phyloP scores from a whole-genome alignment of 2,329 filamentous ascomycete genomes.

The Sporothrix humicola region DNA sequence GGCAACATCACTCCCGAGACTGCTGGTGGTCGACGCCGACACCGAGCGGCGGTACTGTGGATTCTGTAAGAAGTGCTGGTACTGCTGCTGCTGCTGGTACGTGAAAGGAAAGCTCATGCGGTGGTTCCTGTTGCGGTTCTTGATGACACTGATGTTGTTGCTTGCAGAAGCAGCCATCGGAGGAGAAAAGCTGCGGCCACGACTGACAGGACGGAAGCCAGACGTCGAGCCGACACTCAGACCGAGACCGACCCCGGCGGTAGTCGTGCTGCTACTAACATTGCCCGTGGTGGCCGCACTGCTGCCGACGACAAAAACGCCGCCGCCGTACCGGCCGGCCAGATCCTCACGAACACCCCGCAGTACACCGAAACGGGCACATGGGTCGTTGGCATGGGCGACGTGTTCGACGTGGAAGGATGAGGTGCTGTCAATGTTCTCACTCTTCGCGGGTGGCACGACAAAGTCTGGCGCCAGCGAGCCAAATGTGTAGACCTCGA shows the following conservation, averaged over 20 bases:
- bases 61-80: neutral
- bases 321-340: conserved; percentile 49
- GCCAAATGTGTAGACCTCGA: conserved; percentile 55
- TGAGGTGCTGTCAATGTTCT: conserved; percentile 32
- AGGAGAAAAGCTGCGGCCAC: conserved; percentile 20
- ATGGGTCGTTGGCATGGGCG: conserved; percentile 47
- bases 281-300: neutral
- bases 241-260: neutral
- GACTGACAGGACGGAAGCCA: neutral
- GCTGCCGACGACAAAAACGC: conserved; percentile 46
- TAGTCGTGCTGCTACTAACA: neutral
- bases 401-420: conserved; percentile 47
- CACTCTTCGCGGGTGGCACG: conserved; percentile 38
- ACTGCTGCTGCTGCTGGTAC: conserved; percentile 13
- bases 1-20: neutral
- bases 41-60: conserved; percentile 17
- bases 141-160: neutral
- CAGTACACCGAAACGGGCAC: conserved; percentile 49
- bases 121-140: neutral
- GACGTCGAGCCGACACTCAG: neutral
- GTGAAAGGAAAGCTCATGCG: conserved; percentile 32
- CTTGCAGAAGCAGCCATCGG: neutral
- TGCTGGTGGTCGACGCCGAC: conserved; percentile 29
- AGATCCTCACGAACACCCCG: conserved; percentile 46
- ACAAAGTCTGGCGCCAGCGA: conserved; percentile 49